A percentile compares a stretch with the other conserved stretches of the same genome.
Conservation (phyloP, 2,329 filamentous ascomycete genomes). For the Claviceps humidiphila region DNA sequence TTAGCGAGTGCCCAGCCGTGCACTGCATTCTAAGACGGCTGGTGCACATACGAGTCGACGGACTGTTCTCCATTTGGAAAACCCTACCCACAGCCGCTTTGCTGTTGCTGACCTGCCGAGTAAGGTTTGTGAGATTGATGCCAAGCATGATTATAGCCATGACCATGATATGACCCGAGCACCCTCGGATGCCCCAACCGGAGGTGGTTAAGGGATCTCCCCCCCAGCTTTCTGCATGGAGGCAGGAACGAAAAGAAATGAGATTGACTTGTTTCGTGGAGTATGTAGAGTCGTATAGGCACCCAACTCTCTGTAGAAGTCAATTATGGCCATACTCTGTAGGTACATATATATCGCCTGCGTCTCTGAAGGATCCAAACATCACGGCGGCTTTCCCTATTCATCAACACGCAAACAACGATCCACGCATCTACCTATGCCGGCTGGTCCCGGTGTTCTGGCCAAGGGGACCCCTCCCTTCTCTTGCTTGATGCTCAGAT, state of each 20-base stretch:
- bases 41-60: neutral
- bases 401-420: no score
- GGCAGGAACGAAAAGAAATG: neutral
- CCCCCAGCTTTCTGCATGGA: neutral
- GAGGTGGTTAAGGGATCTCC: neutral
- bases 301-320: no score
- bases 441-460: no score
- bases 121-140: neutral
- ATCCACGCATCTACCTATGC: no score
- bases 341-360: no score
- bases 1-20: neutral
- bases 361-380: no score
- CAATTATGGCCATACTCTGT: no score
- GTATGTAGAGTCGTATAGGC: no score
- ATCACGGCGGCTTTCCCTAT: no score
- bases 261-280: neutral
- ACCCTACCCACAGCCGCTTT: neutral
- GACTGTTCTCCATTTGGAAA: neutral
- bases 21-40: neutral
- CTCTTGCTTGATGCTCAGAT: no score
- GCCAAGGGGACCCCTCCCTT: no score
- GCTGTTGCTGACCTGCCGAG: neutral
- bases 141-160: neutral
- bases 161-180: neutral
- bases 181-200: neutral